phyloP scores from a whole-genome alignment of 78 protist species.

The Ministeria vibrans region DNA sequence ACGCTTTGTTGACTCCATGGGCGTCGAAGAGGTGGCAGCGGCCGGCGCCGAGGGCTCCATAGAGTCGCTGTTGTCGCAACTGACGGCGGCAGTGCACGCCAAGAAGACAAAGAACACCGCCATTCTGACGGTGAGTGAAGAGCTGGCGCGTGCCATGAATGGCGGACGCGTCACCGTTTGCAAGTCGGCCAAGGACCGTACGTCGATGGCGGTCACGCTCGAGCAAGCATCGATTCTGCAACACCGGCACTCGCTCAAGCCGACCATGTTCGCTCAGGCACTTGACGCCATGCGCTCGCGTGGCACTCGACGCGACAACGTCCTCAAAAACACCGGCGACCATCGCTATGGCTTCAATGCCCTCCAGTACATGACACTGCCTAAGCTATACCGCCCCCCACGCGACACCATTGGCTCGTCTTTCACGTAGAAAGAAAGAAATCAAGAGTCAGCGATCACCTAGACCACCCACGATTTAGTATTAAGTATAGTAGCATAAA shows the following conservation, averaged over 20 bases:
- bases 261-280: too few species aligned
- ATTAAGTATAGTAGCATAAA: too few species aligned
- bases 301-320: background rate
- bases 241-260: background rate
- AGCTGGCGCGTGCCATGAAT: background rate
- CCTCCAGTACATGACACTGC: constrained; percentile 1
- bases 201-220: constrained; percentile 11
- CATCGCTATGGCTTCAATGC: background rate
- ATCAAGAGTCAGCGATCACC: too few species aligned
- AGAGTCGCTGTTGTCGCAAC: background rate
- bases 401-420: background rate
- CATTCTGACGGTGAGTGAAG: background rate
- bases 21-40: too few species aligned
- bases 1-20: too few species aligned
- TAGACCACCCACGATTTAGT: too few species aligned
- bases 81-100: background rate
- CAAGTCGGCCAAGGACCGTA: constrained; percentile 12
- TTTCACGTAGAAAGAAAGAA: too few species aligned
- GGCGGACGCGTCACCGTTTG: background rate
- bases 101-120: background rate
- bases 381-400: constrained; percentile 1
- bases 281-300: background rate
- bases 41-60: background rate
- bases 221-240: background rate
- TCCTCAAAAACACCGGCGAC: background rate